Evolutionary conservation across 1,284 basidiomycete species (phyloP).

Genomic region (Porogramme epimiltina): DNA sequence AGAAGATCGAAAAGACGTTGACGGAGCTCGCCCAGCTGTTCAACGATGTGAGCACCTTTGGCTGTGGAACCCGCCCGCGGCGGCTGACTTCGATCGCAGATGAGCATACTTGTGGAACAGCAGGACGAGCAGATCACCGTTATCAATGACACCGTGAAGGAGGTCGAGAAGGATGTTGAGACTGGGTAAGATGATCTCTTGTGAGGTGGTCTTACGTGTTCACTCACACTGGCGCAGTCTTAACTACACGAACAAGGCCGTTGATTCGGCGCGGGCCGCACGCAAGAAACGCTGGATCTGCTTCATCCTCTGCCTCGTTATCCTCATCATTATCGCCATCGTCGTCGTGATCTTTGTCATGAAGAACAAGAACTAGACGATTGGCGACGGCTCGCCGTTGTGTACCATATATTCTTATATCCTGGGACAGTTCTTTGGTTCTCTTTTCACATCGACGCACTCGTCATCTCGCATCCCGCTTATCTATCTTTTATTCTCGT

Average conservation of each 20-base stretch:
- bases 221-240: slow-evolving; percentile 47
- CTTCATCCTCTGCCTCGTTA: slow-evolving; percentile 60
- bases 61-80: background rate
- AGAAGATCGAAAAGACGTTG: slow-evolving; percentile 91
- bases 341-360: slow-evolving; percentile 58
- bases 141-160: slow-evolving; percentile 75
- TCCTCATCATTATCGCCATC: slow-evolving; percentile 66
- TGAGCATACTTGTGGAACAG: slow-evolving; percentile 90
- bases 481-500: slow-evolving; percentile 17
- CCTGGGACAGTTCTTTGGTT: slow-evolving; percentile 20
- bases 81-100: slow-evolving; percentile 44
- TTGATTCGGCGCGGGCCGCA: slow-evolving; percentile 84
- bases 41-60: slow-evolving; percentile 70
- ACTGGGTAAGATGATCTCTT: slow-evolving; percentile 64
- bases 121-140: slow-evolving; percentile 86
- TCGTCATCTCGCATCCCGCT: slow-evolving; percentile 8
- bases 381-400: background rate
- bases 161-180: slow-evolving; percentile 81
- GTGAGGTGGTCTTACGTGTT: background rate
- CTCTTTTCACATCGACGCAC: slow-evolving; percentile 2
- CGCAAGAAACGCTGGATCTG: slow-evolving; percentile 96
- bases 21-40: slow-evolving; percentile 95
- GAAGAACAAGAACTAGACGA: slow-evolving; percentile 35
- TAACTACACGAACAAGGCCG: slow-evolving; percentile 83
- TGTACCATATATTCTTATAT: slow-evolving; percentile 16